Evolutionary conservation across 768 basidiomycete species (phyloP).

Genomic region (Imleria badia): DNA sequence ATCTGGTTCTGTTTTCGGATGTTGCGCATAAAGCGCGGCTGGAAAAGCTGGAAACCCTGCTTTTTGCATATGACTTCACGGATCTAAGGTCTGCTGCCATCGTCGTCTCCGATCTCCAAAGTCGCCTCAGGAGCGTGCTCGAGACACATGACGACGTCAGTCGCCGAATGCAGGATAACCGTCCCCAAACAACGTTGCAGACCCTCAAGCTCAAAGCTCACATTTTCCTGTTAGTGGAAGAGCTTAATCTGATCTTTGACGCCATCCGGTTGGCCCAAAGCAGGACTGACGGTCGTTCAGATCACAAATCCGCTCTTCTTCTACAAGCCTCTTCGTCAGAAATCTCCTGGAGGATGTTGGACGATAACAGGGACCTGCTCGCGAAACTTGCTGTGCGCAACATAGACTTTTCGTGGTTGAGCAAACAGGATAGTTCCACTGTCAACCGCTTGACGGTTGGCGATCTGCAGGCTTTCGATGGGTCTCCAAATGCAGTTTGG

Average conservation of each 20-base stretch:
- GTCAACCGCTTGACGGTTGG: slow-evolving; percentile 73
- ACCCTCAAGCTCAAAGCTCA: slow-evolving; percentile 71
- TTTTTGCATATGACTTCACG: slow-evolving; percentile 88
- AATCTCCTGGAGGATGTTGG: slow-evolving; percentile 91
- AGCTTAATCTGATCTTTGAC: slow-evolving; percentile 82
- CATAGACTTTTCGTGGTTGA: slow-evolving; percentile 80
- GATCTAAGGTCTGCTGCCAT: slow-evolving; percentile 69
- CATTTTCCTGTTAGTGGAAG: slow-evolving; percentile 68
- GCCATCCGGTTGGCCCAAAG: slow-evolving; percentile 84
- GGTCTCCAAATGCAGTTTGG: slow-evolving; percentile 77
- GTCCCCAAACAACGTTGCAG: slow-evolving; percentile 48
- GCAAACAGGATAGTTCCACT: slow-evolving; percentile 84
- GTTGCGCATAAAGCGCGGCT: slow-evolving; percentile 75
- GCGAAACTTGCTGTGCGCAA: slow-evolving; percentile 83
- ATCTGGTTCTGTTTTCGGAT: slow-evolving; percentile 88
- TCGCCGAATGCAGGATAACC: slow-evolving; percentile 32
- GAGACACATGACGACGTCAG: slow-evolving; percentile 48
- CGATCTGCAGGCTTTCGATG: slow-evolving; percentile 84
- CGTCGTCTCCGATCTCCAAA: slow-evolving; percentile 72
- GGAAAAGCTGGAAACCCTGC: slow-evolving; percentile 75
- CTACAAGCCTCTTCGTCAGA: slow-evolving; percentile 81
- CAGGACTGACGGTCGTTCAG: slow-evolving; percentile 59
- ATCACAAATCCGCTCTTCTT: slow-evolving; percentile 78
- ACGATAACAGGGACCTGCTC: slow-evolving; percentile 65
- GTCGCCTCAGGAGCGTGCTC: slow-evolving; percentile 62